Evolutionary conservation across 805 yeast genomes (phyloP).

Genomic region (Starmerella vitae): DNA sequence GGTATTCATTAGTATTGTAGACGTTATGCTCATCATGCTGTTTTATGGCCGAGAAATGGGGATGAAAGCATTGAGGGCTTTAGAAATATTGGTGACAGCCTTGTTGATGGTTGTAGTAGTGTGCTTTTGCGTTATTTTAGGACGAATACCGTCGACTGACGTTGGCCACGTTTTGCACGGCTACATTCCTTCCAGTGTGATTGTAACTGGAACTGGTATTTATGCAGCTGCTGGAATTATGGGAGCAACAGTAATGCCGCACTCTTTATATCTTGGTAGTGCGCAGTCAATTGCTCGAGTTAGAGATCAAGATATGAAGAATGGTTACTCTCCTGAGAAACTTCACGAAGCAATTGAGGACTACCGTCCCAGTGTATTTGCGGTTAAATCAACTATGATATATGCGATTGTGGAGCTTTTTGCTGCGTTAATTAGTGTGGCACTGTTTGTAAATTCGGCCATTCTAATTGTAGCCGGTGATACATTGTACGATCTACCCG

Average conservation of each 20-base stretch:
- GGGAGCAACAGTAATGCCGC: conserved; percentile 96
- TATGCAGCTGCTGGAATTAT: conserved; percentile 71
- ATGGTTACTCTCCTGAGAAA: conserved; percentile 33
- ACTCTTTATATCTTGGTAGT: conserved; percentile 72
- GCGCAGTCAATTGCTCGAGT: conserved; percentile 80
- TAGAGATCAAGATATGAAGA: conserved; percentile 57
- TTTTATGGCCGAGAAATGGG: conserved; percentile 84
- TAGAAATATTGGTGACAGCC: conserved; percentile 68
- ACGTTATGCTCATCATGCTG: conserved; percentile 70
- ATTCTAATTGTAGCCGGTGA: conserved; percentile 74
- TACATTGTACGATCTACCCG: conserved; percentile 55
- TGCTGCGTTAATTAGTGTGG: conserved; percentile 60
- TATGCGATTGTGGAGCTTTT: conserved; percentile 62
- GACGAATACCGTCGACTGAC: conserved; percentile 43
- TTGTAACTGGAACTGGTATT: conserved; percentile 51
- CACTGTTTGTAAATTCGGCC: conserved; percentile 74
- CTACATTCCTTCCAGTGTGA: conserved; percentile 40
- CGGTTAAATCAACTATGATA: conserved; percentile 57
- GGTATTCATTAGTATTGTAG: conserved; percentile 70
- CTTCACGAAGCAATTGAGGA: conserved; percentile 22
- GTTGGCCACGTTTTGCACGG: conserved; percentile 57
- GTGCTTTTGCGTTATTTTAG: conserved; percentile 69
- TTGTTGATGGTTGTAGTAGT: conserved; percentile 71
- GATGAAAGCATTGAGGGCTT: conserved; percentile 57
- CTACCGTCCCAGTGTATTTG: conserved; percentile 59